These are phyloP conservation scores for Scheffersomyces amazonensis DNA, from an alignment of 805 yeast species.

Conservation along the genomic window DNA sequence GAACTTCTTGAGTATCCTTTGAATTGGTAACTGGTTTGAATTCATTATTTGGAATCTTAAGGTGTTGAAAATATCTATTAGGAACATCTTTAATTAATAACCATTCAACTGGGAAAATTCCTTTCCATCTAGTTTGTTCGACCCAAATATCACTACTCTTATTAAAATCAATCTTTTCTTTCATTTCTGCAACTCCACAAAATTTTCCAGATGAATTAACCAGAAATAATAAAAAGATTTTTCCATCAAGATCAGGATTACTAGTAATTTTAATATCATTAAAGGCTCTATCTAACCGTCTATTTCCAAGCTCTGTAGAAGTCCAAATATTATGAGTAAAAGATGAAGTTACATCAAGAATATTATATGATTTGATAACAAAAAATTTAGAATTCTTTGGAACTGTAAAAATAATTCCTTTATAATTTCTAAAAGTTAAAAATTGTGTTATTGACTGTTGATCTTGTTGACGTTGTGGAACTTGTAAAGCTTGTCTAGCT, in stretches of 20 bases:
- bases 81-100: constrained; percentile 48
- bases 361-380: constrained; percentile 53
- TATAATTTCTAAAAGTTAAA: constrained; percentile 11
- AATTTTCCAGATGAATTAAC: constrained; percentile 58
- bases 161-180: constrained; percentile 29
- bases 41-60: constrained; percentile 44
- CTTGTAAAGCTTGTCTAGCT: not conserved
- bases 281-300: constrained; percentile 46
- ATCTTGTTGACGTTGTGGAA: not conserved
- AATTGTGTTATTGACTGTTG: constrained; percentile 1
- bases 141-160: constrained; percentile 45
- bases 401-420: constrained; percentile 13
- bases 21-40: constrained; percentile 54
- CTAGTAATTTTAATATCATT: constrained; percentile 14
- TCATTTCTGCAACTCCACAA: constrained; percentile 60
- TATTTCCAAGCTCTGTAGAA: constrained; percentile 56
- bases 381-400: constrained; percentile 33
- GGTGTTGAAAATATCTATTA: constrained; percentile 44
- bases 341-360: constrained; percentile 49
- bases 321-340: constrained; percentile 54
- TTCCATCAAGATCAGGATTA: constrained; percentile 15
- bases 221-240: constrained; percentile 52
- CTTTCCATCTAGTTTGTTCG: constrained; percentile 48
- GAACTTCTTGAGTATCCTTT: constrained; percentile 60
- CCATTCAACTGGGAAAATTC: constrained; percentile 56